Conservation (phyloP, 2,329 filamentous ascomycete species). For the Xylaria sp. region DNA sequence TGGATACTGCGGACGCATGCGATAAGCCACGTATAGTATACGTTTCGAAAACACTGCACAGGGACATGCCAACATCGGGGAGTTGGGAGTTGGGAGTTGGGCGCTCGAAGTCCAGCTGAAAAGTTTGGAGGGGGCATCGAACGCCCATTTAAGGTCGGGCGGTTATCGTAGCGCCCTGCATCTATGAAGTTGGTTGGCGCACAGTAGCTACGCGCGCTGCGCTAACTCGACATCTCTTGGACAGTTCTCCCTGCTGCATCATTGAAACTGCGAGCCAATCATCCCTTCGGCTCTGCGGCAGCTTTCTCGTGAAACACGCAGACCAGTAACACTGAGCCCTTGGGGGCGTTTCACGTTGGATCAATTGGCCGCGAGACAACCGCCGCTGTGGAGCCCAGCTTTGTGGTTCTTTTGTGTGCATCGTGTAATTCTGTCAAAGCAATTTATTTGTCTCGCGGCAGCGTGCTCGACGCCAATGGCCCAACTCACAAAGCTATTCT, state of each 20-base stretch:
- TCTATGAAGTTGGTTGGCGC: too few species aligned
- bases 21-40: too few species aligned
- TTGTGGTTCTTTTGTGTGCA: conserved; percentile 7
- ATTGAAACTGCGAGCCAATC: neutral
- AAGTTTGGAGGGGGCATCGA: too few species aligned
- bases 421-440: conserved; percentile 6
- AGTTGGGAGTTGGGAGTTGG: too few species aligned
- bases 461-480: neutral
- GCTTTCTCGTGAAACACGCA: neutral
- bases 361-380: conserved; percentile 1
- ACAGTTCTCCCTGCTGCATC: neutral
- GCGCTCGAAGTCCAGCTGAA: too few species aligned
- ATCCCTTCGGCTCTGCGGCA: neutral
- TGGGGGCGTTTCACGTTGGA: neutral
- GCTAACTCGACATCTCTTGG: too few species aligned
- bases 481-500: conserved; percentile 14
- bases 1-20: too few species aligned
- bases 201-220: too few species aligned
- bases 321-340: neutral
- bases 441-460: neutral
- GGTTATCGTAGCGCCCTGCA: too few species aligned
- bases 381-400: neutral
- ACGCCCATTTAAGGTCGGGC: too few species aligned
- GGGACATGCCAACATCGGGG: too few species aligned
- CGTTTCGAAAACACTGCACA: too few species aligned